A percentile compares a stretch with the other conserved stretches of the same genome.
Conservation (phyloP, 805 yeast genomes). For the Candida vaughaniae region DNA sequence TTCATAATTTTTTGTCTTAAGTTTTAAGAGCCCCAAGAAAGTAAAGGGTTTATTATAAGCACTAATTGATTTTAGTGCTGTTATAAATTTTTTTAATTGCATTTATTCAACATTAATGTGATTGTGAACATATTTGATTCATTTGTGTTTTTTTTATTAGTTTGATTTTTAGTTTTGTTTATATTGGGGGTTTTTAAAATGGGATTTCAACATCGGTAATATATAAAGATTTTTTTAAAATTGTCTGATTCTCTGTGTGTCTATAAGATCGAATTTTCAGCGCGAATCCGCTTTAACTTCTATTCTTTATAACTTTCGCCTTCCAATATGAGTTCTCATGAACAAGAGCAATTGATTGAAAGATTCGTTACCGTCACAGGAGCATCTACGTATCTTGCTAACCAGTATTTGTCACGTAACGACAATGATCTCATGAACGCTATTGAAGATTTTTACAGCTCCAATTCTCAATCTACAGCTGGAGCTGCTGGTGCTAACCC, state of each 20-base stretch:
- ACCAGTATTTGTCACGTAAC: constrained; percentile 39
- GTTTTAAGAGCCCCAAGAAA: constrained; percentile 14
- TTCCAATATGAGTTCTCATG: too few species aligned
- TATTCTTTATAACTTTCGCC: neutral
- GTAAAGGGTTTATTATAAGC: constrained; percentile 15
- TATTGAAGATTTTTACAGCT: constrained; percentile 41
- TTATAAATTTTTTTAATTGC: constrained; percentile 21
- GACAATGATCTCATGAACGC: constrained; percentile 37
- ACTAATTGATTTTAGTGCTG: too few species aligned
- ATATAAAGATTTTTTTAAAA: constrained; percentile 4
- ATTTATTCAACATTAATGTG: constrained; percentile 53
- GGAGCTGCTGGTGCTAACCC: neutral
- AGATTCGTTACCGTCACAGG: constrained; percentile 38
- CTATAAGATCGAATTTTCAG: neutral
- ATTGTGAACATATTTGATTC: constrained; percentile 17
- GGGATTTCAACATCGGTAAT: constrained; percentile 53
- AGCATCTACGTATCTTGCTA: constrained; percentile 34
- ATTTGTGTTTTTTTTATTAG: constrained; percentile 13
- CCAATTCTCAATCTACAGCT: constrained; percentile 11
- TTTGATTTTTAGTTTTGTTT: constrained; percentile 13
- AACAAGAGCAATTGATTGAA: constrained; percentile 25
- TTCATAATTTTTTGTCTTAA: constrained; percentile 5
- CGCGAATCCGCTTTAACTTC: too few species aligned
- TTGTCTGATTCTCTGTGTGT: neutral
- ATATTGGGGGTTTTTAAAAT: constrained; percentile 34